Conservation (phyloP, 352 stramenopile species). For the Pythium biforme region DNA sequence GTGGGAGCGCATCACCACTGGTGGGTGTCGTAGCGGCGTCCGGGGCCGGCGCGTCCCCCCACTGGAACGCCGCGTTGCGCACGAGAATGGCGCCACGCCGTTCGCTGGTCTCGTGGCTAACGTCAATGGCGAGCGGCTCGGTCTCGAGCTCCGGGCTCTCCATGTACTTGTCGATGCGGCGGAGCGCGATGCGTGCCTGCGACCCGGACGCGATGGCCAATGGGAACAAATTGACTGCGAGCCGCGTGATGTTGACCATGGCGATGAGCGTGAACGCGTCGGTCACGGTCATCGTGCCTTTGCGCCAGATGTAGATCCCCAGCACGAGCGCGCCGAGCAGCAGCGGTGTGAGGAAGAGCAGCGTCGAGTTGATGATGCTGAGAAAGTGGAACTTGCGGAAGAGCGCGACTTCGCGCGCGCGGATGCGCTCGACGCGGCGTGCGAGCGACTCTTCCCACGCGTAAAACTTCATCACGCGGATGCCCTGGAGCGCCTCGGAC, state of each 20-base stretch:
- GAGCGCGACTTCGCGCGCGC: conserved; percentile 36
- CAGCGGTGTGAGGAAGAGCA: conserved; percentile 52
- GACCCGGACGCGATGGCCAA: conserved; percentile 25
- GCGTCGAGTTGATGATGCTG: conserved; percentile 56
- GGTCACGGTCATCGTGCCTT: conserved; percentile 40
- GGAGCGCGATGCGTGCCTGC: conserved; percentile 24
- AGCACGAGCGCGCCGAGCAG: conserved; percentile 41
- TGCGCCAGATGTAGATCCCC: conserved; percentile 38
- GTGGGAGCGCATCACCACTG: not conserved
- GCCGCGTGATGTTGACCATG: conserved; percentile 57
- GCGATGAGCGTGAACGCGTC: conserved; percentile 57
- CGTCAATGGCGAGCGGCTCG: not conserved
- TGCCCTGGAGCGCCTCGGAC: conserved; percentile 89
- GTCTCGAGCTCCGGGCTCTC: conserved; percentile 38
- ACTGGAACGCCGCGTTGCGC: conserved; percentile 26
- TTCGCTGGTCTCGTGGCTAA: too few species aligned
- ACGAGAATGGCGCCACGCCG: conserved; percentile 24
- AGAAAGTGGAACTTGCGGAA: conserved; percentile 54
- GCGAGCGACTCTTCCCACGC: conserved; percentile 67
- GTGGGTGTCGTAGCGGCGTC: not conserved
- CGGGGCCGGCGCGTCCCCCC: conserved; percentile 7
- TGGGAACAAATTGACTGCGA: conserved; percentile 34
- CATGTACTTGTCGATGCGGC: conserved; percentile 29
- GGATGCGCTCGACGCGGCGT: conserved; percentile 43
- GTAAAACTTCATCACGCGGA: conserved; percentile 91